A percentile compares a stretch with the other conserved stretches of the same genome.
phyloP scores from a whole-genome alignment of 352 stramenopile genomes.

The Pythium aristosporum region DNA sequence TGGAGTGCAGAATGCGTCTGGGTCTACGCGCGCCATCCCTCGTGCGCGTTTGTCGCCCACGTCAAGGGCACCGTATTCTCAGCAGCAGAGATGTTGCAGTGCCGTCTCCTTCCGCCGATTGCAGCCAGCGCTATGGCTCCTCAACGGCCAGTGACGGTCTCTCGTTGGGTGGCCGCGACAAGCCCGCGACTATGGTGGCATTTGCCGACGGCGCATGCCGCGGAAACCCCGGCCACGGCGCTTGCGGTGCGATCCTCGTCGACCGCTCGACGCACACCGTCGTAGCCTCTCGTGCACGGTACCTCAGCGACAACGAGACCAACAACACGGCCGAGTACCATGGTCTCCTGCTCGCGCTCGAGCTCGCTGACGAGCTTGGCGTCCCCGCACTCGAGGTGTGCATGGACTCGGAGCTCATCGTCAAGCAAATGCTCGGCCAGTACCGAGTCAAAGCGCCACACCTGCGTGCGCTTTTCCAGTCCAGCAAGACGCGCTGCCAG shows the following conservation, averaged over 20 bases:
- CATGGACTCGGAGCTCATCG: constrained; percentile 83
- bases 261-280: constrained; percentile 38
- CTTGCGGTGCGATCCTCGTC: constrained; percentile 61
- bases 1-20: too few species aligned
- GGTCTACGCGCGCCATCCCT: too few species aligned
- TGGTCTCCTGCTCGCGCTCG: constrained; percentile 56
- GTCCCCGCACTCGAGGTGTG: constrained; percentile 42
- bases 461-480: constrained; percentile 41
- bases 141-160: background rate
- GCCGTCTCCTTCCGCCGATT: background rate
- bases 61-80: too few species aligned
- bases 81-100: too few species aligned
- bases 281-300: constrained; percentile 41
- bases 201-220: constrained; percentile 71
- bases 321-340: constrained; percentile 81
- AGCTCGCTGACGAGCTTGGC: constrained; percentile 43
- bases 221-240: constrained; percentile 63
- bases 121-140: background rate
- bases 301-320: constrained; percentile 59
- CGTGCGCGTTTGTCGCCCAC: too few species aligned
- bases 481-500: constrained; percentile 38
- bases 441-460: constrained; percentile 73
- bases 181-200: constrained; percentile 20
- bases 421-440: constrained; percentile 68
- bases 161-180: background rate